phyloP scores from a whole-genome alignment of 208 protist species.

The Wallacemonas sp. region DNA sequence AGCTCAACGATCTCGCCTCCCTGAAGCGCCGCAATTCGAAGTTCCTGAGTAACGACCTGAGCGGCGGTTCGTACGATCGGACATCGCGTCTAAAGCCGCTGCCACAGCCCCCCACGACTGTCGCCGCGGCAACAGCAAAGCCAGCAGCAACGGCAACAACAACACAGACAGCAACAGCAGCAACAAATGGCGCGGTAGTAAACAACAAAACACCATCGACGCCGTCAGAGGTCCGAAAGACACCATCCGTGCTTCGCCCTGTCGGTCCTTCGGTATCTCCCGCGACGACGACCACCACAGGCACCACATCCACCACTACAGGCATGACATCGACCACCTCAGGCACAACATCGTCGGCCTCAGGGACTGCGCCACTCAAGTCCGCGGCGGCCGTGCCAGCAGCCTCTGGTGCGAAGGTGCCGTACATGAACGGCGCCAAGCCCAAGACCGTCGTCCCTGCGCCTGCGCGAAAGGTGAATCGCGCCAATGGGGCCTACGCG shows the following conservation, averaged over 20 bases:
- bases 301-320: neutral
- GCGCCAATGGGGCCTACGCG: too few species aligned
- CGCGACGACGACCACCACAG: neutral
- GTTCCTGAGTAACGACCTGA: slow-evolving; percentile 7
- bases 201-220: neutral
- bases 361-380: neutral
- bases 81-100: neutral
- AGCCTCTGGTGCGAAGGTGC: too few species aligned
- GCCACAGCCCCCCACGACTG: too few species aligned
- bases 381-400: neutral
- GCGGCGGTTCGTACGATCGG: neutral
- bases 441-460: too few species aligned
- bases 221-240: neutral
- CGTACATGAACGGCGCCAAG: too few species aligned
- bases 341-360: neutral
- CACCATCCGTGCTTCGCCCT: neutral
- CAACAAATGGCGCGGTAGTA: neutral
- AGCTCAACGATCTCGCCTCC: neutral
- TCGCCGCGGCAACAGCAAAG: neutral
- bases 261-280: neutral
- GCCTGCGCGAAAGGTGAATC: too few species aligned
- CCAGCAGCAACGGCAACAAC: neutral
- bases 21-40: slow-evolving; percentile 1
- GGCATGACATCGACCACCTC: neutral
- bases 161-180: neutral